phyloP scores from a whole-genome alignment of 169 alveolate species.

The Plasmodium falciparum region DNA sequence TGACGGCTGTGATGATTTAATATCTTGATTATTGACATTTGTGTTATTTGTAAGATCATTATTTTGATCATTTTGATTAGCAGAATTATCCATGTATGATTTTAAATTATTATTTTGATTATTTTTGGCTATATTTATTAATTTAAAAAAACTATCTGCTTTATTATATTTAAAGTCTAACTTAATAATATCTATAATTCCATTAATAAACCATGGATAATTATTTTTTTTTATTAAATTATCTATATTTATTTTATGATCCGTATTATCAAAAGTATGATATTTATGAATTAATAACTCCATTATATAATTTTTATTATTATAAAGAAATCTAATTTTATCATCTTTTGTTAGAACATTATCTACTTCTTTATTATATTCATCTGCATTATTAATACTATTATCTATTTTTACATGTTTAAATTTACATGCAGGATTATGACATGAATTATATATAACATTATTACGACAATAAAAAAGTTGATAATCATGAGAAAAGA shows the following conservation, averaged over 20 bases:
- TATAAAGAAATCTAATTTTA: constrained; percentile 83
- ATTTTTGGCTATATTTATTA: constrained; percentile 9
- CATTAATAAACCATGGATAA: constrained; percentile 75
- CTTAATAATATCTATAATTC: constrained; percentile 49
- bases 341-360: constrained; percentile 82
- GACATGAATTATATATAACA: constrained; percentile 78
- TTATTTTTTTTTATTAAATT: constrained; percentile 22
- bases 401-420: constrained; percentile 76
- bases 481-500: constrained; percentile 84
- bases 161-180: constrained; percentile 42
- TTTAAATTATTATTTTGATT: background rate
- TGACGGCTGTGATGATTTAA: background rate
- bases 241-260: constrained; percentile 21
- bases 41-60: background rate
- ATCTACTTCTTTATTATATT: constrained; percentile 58
- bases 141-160: constrained; percentile 26
- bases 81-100: background rate
- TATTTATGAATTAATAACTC: constrained; percentile 72
- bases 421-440: constrained; percentile 78
- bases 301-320: constrained; percentile 82
- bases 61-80: background rate
- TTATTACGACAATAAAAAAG: constrained; percentile 82
- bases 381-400: constrained; percentile 23
- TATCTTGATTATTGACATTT: background rate
- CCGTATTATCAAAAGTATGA: constrained; percentile 9